phyloP scores from a whole-genome alignment of 164 flowering plant genomes.

The Macadamia integrifolia region DNA sequence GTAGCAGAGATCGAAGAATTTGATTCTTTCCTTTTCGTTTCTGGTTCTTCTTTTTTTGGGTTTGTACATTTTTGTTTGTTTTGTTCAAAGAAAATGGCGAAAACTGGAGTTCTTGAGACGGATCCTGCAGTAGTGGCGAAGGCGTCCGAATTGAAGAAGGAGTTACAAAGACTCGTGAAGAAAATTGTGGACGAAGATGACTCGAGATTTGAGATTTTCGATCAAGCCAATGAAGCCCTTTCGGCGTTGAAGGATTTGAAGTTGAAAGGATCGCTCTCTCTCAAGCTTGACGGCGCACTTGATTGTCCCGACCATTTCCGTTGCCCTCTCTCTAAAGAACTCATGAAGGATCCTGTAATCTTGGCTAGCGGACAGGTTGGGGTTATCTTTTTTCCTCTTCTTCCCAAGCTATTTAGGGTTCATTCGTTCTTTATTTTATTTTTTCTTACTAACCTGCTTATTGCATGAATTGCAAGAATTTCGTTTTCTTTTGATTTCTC shows the following conservation, averaged over 20 bases:
- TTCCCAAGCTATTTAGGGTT: not conserved
- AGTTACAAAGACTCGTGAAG: slow-evolving; percentile 41
- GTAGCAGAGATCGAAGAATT: not conserved
- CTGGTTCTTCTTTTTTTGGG: not conserved
- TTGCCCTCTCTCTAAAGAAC: slow-evolving; percentile 57
- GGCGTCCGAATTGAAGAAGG: slow-evolving; percentile 41
- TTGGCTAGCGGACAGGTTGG: slow-evolving; percentile 69
- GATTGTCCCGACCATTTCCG: slow-evolving; percentile 43
- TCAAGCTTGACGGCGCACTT: slow-evolving; percentile 12
- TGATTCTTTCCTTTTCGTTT: not conserved
- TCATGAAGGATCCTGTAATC: slow-evolving; percentile 77
- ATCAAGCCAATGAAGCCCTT: slow-evolving; percentile 32
- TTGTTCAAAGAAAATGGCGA: slow-evolving; percentile 33
- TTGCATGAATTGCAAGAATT: not conserved
- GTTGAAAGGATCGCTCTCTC: slow-evolving; percentile 28
- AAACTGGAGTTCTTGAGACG: slow-evolving; percentile 31
- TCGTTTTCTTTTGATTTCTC: not conserved
- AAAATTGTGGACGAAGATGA: slow-evolving; percentile 40
- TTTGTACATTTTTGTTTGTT: not conserved
- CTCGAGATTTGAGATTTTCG: slow-evolving; percentile 25
- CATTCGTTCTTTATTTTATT: not conserved
- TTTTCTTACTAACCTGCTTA: too few relatives aligned
- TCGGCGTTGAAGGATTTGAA: slow-evolving; percentile 42
- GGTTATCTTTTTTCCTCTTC: not conserved
- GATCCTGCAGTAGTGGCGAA: slow-evolving; percentile 19